phyloP scores from a whole-genome alignment of 2,329 filamentous ascomycete species.

The Lizonia empirigonia region DNA sequence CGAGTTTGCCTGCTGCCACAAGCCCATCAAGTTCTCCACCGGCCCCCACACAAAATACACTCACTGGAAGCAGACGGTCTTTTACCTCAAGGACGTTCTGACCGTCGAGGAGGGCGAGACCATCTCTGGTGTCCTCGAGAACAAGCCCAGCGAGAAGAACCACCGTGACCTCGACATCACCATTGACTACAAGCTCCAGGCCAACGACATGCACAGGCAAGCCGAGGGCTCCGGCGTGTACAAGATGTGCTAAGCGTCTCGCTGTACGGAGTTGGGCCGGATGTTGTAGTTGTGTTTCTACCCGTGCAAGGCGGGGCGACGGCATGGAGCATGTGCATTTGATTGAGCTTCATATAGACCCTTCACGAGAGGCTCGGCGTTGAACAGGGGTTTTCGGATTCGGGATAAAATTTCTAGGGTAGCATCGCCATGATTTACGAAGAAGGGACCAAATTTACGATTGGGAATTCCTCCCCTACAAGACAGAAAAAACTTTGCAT shows the following conservation, averaged over 20 bases:
- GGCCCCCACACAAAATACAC: slow-evolving; percentile 99
- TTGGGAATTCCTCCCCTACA: slow-evolving; percentile 47
- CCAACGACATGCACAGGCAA: slow-evolving; percentile 71
- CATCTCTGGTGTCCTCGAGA: slow-evolving; percentile 73
- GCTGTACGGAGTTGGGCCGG: not conserved
- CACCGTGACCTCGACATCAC: slow-evolving; percentile 91
- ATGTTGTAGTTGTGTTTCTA: not conserved
- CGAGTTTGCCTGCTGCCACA: slow-evolving; percentile 97
- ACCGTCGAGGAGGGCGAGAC: slow-evolving; percentile 88
- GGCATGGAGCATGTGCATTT: slow-evolving; percentile 14
- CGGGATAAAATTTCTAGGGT: slow-evolving; percentile 39
- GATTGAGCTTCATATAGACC: slow-evolving; percentile 14
- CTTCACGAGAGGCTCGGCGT: slow-evolving; percentile 16
- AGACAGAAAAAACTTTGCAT: slow-evolving; percentile 14
- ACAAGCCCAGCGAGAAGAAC: slow-evolving; percentile 93
- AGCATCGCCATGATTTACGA: slow-evolving; percentile 41
- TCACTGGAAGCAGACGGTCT: slow-evolving; percentile 99
- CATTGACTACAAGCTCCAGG: slow-evolving; percentile 80
- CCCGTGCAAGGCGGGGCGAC: not conserved
- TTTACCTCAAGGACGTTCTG: slow-evolving; percentile 92
- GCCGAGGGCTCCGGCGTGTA: slow-evolving; percentile 76
- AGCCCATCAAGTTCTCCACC: slow-evolving; percentile 94
- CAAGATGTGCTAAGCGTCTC: slow-evolving; percentile 62
- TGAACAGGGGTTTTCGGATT: slow-evolving; percentile 7
- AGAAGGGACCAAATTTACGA: slow-evolving; percentile 43